Evolutionary conservation across 2,329 filamentous ascomycete species (phyloP).

Genomic region (Massarina eburnea): DNA sequence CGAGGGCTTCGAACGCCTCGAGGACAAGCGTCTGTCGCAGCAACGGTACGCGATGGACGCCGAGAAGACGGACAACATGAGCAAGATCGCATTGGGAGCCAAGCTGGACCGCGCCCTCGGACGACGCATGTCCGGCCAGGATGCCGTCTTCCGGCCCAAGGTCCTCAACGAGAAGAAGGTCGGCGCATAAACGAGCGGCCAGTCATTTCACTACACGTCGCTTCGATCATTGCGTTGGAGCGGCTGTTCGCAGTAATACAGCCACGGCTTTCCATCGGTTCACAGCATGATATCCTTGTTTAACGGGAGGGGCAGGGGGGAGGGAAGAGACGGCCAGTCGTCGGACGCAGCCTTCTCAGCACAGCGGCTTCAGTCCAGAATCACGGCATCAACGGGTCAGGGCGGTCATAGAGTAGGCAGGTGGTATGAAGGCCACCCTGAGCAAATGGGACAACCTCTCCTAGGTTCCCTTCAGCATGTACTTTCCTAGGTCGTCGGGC

Average conservation of each 20-base stretch:
- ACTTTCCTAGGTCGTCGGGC: background rate
- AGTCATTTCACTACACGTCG: background rate
- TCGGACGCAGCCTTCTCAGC: background rate
- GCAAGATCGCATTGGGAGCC: constrained; percentile 83
- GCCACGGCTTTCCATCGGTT: constrained; percentile 3
- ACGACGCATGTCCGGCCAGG: constrained; percentile 83
- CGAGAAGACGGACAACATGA: constrained; percentile 79
- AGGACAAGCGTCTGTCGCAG: constrained; percentile 80
- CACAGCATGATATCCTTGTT: constrained; percentile 11
- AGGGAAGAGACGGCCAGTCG: background rate
- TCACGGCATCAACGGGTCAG: background rate
- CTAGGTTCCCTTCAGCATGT: background rate
- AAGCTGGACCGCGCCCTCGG: constrained; percentile 88
- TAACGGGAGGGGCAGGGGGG: background rate
- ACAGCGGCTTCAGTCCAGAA: background rate
- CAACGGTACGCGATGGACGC: constrained; percentile 79
- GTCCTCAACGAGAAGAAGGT: constrained; percentile 40
- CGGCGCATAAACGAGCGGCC: constrained; percentile 19
- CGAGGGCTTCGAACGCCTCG: constrained; percentile 79
- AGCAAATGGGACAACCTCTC: background rate
- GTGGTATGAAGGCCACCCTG: background rate
- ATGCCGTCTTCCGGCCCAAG: constrained; percentile 75
- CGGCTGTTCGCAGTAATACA: constrained; percentile 10
- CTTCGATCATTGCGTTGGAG: background rate
- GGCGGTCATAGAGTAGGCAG: background rate